Evolutionary conservation across 805 yeast species (phyloP).

Genomic region (Wickerhamomyces queroliae): DNA sequence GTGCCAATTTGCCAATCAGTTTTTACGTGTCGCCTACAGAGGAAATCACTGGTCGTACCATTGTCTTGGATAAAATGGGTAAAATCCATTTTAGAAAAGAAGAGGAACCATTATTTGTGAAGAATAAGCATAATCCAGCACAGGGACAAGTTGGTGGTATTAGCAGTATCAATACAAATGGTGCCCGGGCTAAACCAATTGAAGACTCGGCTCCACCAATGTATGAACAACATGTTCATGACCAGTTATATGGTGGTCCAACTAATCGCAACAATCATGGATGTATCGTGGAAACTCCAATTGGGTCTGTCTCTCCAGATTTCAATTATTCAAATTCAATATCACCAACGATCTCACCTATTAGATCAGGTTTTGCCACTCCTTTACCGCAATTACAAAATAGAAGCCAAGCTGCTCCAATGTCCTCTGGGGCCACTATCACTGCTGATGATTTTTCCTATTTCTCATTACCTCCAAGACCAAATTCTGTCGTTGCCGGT

Average conservation of each 20-base stretch:
- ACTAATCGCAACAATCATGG: neutral
- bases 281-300: neutral
- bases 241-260: constrained; percentile 29
- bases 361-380: no score
- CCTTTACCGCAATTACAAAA: no score
- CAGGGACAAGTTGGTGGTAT: constrained; percentile 1
- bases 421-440: no score
- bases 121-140: constrained; percentile 2
- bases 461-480: no score
- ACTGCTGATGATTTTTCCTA: no score
- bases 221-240: constrained; percentile 67
- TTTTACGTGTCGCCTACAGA: constrained; percentile 73
- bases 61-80: constrained; percentile 32
- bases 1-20: constrained; percentile 79
- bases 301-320: neutral
- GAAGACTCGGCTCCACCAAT: constrained; percentile 67
- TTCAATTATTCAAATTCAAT: no score
- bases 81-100: constrained; percentile 36
- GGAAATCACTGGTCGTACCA: constrained; percentile 40
- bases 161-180: constrained; percentile 20
- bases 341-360: no score
- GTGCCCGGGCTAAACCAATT: constrained; percentile 16
- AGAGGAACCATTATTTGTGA: constrained; percentile 26
- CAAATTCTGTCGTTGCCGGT: no score
- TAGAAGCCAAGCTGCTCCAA: no score